These are phyloP conservation scores for Logfia minima DNA, from an alignment of 129 eudicot species.

Conservation along the genomic window DNA sequence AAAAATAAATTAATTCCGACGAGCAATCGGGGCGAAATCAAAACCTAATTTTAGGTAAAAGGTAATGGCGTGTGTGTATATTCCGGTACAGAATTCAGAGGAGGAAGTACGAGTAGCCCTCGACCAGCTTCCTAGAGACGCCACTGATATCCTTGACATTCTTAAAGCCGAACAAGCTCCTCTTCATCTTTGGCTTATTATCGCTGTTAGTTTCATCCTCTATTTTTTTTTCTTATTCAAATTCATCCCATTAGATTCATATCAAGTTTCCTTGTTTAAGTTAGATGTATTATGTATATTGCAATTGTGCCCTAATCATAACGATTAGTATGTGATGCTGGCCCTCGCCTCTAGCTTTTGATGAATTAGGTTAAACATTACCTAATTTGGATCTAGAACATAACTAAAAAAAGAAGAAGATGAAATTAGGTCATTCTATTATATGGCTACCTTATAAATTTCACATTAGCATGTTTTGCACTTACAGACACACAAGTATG, in stretches of 20 bases:
- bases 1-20: neutral
- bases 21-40: neutral
- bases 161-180: constrained; percentile 99
- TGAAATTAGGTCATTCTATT: neutral
- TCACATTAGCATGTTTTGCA: neutral
- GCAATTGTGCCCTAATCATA: neutral
- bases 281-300: neutral
- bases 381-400: constrained; percentile 9
- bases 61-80: constrained; percentile 78
- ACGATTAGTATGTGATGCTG: neutral
- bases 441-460: neutral
- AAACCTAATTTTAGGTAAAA: neutral
- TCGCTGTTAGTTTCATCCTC: constrained; percentile 56
- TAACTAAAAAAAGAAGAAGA: neutral
- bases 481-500: neutral
- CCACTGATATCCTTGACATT: constrained; percentile 93
- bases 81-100: constrained; percentile 92
- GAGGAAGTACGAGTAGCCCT: constrained; percentile 93
- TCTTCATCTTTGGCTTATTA: constrained; percentile 94
- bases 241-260: neutral
- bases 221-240: neutral
- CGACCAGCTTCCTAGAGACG: constrained; percentile 96
- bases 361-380: constrained; percentile 25
- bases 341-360: constrained; percentile 7
- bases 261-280: neutral